Conservation (phyloP, 2,329 filamentous ascomycete genomes). For the Aspergillus ochraceoroseus region DNA sequence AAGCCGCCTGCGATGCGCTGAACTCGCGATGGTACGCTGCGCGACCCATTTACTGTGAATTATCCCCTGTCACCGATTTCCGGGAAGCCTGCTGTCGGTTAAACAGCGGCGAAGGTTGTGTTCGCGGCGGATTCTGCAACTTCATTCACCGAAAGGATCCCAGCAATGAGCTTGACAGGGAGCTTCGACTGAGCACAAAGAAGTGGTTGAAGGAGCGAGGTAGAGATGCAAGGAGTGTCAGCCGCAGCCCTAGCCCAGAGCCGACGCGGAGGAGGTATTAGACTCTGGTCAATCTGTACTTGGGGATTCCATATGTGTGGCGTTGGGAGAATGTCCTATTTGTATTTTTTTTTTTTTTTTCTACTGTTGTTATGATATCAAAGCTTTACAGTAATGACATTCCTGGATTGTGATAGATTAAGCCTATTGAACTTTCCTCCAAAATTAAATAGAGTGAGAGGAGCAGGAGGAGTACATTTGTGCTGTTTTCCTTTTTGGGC, state of each 20-base stretch:
- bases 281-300: slow-evolving; percentile 13
- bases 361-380: slow-evolving; percentile 29
- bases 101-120: slow-evolving; percentile 91
- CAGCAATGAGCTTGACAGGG: slow-evolving; percentile 76
- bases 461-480: too few species aligned
- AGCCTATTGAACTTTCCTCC: too few species aligned
- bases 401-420: too few species aligned
- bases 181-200: slow-evolving; percentile 83
- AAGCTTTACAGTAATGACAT: slow-evolving; percentile 19
- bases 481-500: background rate
- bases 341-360: slow-evolving; percentile 17
- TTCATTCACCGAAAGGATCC: slow-evolving; percentile 99
- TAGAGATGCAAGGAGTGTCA: slow-evolving; percentile 75
- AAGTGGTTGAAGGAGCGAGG: slow-evolving; percentile 90
- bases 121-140: slow-evolving; percentile 95
- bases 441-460: too few species aligned
- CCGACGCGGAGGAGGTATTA: slow-evolving; percentile 68
- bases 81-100: slow-evolving; percentile 93
- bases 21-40: slow-evolving; percentile 97
- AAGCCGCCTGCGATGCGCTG: slow-evolving; percentile 86
- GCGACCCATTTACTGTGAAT: slow-evolving; percentile 94
- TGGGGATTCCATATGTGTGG: slow-evolving; percentile 19
- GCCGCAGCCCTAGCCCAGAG: slow-evolving; percentile 79
- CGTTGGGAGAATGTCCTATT: slow-evolving; percentile 22
- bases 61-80: slow-evolving; percentile 95